Percentiles rank a stretch among this genome's conserved stretches.
Evolutionary conservation across 2,329 filamentous ascomycete species (phyloP).

Genomic region (Neonectria hederae): DNA sequence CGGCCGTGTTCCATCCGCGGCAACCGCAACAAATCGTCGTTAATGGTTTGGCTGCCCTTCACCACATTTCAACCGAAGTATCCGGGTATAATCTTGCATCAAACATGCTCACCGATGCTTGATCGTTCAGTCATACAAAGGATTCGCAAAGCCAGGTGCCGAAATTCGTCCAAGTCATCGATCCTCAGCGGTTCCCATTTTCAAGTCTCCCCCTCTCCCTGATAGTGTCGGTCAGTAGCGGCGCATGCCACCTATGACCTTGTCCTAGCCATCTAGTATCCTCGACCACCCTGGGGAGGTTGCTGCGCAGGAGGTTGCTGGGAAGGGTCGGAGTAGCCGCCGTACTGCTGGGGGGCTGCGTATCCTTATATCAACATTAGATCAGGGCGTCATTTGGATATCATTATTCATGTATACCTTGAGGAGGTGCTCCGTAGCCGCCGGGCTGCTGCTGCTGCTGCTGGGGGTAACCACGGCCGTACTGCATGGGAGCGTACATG

Average conservation of each 20-base stretch:
- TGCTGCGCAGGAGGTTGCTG: slow-evolving; percentile 51
- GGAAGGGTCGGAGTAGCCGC: slow-evolving; percentile 59
- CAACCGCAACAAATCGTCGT: slow-evolving; percentile 43
- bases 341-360: slow-evolving; percentile 47
- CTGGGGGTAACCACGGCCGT: slow-evolving; percentile 51
- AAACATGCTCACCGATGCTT: slow-evolving; percentile 42
- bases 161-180: slow-evolving; percentile 38
- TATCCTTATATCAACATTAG: slow-evolving; percentile 46
- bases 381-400: neutral
- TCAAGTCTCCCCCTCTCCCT: slow-evolving; percentile 20
- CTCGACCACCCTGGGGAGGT: slow-evolving; percentile 52
- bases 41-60: slow-evolving; percentile 39
- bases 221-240: slow-evolving; percentile 2
- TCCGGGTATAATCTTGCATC: slow-evolving; percentile 45
- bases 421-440: slow-evolving; percentile 50
- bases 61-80: slow-evolving; percentile 40
- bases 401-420: slow-evolving; percentile 48
- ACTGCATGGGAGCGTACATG: slow-evolving; percentile 50
- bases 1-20: slow-evolving; percentile 33
- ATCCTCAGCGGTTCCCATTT: slow-evolving; percentile 25
- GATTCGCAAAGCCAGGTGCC: slow-evolving; percentile 38
- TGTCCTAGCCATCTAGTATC: slow-evolving; percentile 50
- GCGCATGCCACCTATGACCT: slow-evolving; percentile 12
- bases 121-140: slow-evolving; percentile 41
- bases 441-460: slow-evolving; percentile 33